Percentiles rank a stretch among this genome's conserved stretches.
Conservation (phyloP, 352 stramenopile species). For the Globisporangium recalcitrans region DNA sequence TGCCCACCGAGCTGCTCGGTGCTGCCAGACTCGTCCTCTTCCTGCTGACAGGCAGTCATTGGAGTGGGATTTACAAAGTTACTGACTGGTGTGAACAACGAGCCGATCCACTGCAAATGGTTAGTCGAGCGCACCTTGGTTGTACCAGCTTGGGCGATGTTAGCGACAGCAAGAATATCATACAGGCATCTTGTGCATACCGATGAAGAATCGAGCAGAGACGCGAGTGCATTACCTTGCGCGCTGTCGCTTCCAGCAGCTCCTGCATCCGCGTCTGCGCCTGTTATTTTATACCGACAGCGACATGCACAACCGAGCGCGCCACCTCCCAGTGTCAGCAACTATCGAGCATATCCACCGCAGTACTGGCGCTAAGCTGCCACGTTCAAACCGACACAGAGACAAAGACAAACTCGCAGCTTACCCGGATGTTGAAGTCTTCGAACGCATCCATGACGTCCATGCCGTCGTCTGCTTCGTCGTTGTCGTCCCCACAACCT, state of each 20-base stretch:
- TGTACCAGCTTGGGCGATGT: background rate
- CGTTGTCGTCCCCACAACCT: background rate
- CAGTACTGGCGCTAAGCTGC: background rate
- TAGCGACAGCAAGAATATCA: background rate
- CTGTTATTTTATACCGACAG: constrained; percentile 16
- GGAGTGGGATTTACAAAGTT: too few relatives aligned
- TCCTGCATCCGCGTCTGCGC: constrained; percentile 34
- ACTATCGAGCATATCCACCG: too few relatives aligned
- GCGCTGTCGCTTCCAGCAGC: constrained; percentile 31
- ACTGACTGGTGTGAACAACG: too few relatives aligned
- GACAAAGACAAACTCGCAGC: background rate
- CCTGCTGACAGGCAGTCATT: background rate
- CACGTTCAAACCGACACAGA: background rate
- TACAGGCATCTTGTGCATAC: background rate
- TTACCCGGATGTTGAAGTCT: constrained; percentile 49
- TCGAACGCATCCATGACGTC: constrained; percentile 44
- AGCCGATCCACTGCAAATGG: background rate
- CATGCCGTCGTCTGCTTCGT: background rate
- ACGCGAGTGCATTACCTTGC: constrained; percentile 5
- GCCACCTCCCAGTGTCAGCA: background rate
- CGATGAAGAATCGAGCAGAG: too few relatives aligned
- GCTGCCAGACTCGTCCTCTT: background rate
- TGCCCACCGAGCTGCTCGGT: too few relatives aligned
- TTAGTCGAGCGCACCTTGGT: constrained; percentile 20
- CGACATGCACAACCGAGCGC: background rate